Base-by-base conservation (phyloP, 805 yeast genomes). In the Pichia cephalocereana region DNA sequence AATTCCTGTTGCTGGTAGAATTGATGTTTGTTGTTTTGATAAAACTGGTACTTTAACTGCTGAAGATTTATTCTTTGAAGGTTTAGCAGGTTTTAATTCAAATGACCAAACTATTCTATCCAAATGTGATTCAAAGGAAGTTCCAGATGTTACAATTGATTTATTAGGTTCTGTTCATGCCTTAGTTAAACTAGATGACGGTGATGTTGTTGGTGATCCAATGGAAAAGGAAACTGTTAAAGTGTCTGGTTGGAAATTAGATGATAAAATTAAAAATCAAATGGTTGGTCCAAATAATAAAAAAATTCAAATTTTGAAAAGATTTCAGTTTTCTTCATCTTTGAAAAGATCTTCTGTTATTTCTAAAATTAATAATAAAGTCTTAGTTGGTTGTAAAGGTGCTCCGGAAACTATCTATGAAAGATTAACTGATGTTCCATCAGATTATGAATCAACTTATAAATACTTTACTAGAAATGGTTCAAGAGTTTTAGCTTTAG, bases 11-110 rank as follows among this genome's bases (percentile, higher is more conserved):
- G 99, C 98, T 48, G 99, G 99, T 59, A 83, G 98, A 71, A 81
- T 93, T 52, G 99, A 93, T 67, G 96, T 93, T 46, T 93, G 99
- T 71, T 93, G 98, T 72, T 93, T 93, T 59, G 99, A 93, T 69
- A 93, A 93, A 64, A 93, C 99, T 45, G 99, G 99, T 67, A 93
- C 99, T 45, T 77, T 93, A 59, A 93, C 99, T 34, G 97, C 95
- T 52, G 99, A 93, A 67, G 97, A 93, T 64, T 75, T 93, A 56
- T 90, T 85, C 23, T 93, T 93, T 61, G 98, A 93, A 72, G 99
- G 99, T 58, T 74, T 91, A 56, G 97, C 97, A 44, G 96, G 96
- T 9, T 76, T 88, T 55, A 67, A 73, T 34, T 56, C 63, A 1
- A 69, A 67, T 19, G 77, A 80, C 57, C 71, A 77, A 44, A 75